Evolutionary conservation across 1,284 basidiomycete species (phyloP), one percentile per base, ranked within the genome.

Genomic region (Cerioporus squamosus): DNA sequence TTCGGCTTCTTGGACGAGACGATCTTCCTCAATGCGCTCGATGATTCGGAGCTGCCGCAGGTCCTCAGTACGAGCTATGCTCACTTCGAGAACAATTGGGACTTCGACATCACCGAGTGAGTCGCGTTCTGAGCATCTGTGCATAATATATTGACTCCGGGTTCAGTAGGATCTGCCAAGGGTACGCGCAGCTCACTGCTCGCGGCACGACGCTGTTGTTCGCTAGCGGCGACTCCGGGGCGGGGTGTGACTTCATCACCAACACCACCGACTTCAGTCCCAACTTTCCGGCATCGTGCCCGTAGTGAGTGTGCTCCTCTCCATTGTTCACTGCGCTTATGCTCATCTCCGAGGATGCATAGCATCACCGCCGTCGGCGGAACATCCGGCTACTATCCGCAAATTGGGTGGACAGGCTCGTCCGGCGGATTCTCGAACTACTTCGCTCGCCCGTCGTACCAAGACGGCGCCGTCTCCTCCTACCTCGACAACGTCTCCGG

Each of bases 371-470:
- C 83, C 14, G 83, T 87, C 6, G 84, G 83, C 15, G 81, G 77
- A n/a, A 85, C 83, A 0, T 74, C 69, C 2, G 68, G 68, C 18
- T 75, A 84, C 44, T 64, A 78, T 51, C 81, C 83, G 17, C 82
- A 85, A 68, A 72, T 77, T 6, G 33, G 33, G 3, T 36, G 33
- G 33, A 36, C 33, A 15, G 33, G 33, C 33, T 76, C 74, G 38
- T 85, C 86, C 9, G 87, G 86, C 57, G 88, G 87, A 1, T 88
- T 88, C 74, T 82, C 80, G 59, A 71, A 76, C 59, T 73, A 75
- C 64, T 82, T 80, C 62, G 46, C 69, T 6, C 59, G 62, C 1
- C 77, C 78, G 1, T 33, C 26, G 8, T 81, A 76, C 61, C 80
- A 80, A 65, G 42, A 61, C n/a, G 29, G 47, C 0, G 69, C 70